These are phyloP conservation scores for Coniella lustricola DNA, from an alignment of 2,329 filamentous ascomycete genomes.

Conservation along the genomic window DNA sequence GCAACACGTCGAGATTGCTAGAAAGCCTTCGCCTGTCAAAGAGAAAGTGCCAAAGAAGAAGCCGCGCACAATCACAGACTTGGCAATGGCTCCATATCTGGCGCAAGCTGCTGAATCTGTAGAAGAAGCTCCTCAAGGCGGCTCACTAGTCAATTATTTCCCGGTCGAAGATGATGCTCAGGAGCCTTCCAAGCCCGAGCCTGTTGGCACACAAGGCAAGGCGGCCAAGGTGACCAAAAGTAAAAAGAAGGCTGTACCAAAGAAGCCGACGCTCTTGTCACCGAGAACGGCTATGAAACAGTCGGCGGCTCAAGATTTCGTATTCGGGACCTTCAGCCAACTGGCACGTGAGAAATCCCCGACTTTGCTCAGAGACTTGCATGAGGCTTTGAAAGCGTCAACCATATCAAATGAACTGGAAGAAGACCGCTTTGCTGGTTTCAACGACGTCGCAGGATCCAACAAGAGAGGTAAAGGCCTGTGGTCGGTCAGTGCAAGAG, in stretches of 20 bases:
- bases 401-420: conserved; percentile 32
- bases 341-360: conserved; percentile 67
- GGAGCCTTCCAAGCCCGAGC: conserved; percentile 22
- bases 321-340: conserved; percentile 85
- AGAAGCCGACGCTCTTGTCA: conserved; percentile 53
- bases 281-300: conserved; percentile 61
- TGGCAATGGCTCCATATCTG: conserved; percentile 65
- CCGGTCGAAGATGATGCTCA: conserved; percentile 24
- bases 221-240: conserved; percentile 31
- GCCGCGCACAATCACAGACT: conserved; percentile 67
- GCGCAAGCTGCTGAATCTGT: conserved; percentile 29
- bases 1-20: conserved; percentile 17
- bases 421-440: conserved; percentile 31
- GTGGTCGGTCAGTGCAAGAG: conserved; percentile 66
- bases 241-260: conserved; percentile 31
- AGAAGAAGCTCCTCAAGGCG: conserved; percentile 21
- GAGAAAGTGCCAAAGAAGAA: conserved; percentile 59
- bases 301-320: conserved; percentile 63
- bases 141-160: conserved; percentile 44
- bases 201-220: conserved; percentile 27
- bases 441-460: conserved; percentile 12
- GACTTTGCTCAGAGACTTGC: conserved; percentile 54
- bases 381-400: conserved; percentile 54
- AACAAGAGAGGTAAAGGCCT: conserved; percentile 35
- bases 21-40: conserved; percentile 31